Conservation (phyloP, 805 yeast species). For the Yamadazyma endophytica region DNA sequence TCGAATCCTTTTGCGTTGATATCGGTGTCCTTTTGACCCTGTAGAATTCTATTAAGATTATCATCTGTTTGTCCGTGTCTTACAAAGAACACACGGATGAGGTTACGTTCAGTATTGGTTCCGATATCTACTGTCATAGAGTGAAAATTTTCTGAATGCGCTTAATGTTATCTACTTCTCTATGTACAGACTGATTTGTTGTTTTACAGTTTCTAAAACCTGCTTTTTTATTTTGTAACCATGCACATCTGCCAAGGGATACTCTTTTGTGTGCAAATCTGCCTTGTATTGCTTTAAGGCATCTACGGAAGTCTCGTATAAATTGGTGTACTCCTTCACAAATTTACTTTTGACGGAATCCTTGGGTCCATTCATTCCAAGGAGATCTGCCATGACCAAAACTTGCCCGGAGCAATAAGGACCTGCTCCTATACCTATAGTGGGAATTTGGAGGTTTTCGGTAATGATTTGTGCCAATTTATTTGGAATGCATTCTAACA, state of each 20-base stretch:
- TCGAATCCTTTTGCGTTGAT: slow-evolving; percentile 56
- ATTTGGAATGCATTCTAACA: slow-evolving; percentile 85
- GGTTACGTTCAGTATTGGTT: slow-evolving; percentile 29
- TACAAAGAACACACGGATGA: slow-evolving; percentile 54
- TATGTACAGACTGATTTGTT: not conserved
- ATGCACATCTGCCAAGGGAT: slow-evolving; percentile 61
- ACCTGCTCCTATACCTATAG: slow-evolving; percentile 97
- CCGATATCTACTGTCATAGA: slow-evolving; percentile 17
- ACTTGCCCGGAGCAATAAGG: slow-evolving; percentile 82
- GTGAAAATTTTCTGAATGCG: not conserved
- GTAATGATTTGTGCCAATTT: slow-evolving; percentile 66
- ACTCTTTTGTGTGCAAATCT: slow-evolving; percentile 54
- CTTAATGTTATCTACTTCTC: not conserved
- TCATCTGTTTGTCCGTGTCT: slow-evolving; percentile 86
- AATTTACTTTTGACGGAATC: slow-evolving; percentile 57
- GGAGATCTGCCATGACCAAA: slow-evolving; percentile 76
- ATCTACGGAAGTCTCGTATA: slow-evolving; percentile 42
- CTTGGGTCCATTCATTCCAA: slow-evolving; percentile 65
- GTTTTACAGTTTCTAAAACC: slow-evolving; percentile 32
- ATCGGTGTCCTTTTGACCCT: slow-evolving; percentile 71
- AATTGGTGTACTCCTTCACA: slow-evolving; percentile 63
- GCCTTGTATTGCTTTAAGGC: slow-evolving; percentile 52
- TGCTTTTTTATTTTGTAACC: slow-evolving; percentile 68
- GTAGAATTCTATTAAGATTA: slow-evolving; percentile 64
- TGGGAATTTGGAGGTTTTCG: slow-evolving; percentile 57